Percentiles rank a stretch among this genome's conserved stretches.
Evolutionary conservation across 2,329 filamentous ascomycete species (phyloP).

Genomic region (Stenocarpella maydis): DNA sequence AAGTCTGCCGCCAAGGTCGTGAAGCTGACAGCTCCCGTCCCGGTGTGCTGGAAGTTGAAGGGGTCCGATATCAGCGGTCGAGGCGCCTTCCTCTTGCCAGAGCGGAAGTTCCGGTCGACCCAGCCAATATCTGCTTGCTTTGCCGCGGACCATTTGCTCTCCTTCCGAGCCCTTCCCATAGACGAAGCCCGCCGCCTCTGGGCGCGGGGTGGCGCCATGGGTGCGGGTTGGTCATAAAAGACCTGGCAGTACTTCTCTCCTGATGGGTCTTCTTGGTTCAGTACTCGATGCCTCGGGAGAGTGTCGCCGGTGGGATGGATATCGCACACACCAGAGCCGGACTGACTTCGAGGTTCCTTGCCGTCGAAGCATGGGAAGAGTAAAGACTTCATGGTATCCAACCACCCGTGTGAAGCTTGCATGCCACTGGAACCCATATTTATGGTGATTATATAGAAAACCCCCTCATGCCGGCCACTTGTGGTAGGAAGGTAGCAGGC

Average conservation of each 20-base stretch:
- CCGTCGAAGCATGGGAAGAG: slow-evolving; percentile 50
- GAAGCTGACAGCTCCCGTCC: slow-evolving; percentile 55
- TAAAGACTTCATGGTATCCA: slow-evolving; percentile 51
- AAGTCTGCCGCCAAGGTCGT: slow-evolving; percentile 41
- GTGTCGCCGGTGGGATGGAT: slow-evolving; percentile 20
- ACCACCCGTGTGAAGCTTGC: slow-evolving; percentile 53
- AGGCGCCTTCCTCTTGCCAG: slow-evolving; percentile 46
- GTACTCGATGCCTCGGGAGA: not conserved
- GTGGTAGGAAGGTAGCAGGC: slow-evolving; percentile 24
- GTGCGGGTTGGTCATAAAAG: slow-evolving; percentile 48
- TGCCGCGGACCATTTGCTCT: slow-evolving; percentile 12
- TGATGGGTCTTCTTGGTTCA: slow-evolving; percentile 31
- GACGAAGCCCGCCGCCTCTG: slow-evolving; percentile 39
- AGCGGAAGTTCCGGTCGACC: slow-evolving; percentile 33
- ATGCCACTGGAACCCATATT: slow-evolving; percentile 45
- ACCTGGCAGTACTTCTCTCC: slow-evolving; percentile 35
- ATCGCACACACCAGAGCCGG: slow-evolving; percentile 2
- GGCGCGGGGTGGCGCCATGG: slow-evolving; percentile 45
- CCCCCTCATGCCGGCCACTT: slow-evolving; percentile 37
- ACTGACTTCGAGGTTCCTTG: slow-evolving; percentile 27
- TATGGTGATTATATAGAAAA: slow-evolving; percentile 29
- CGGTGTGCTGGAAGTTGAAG: slow-evolving; percentile 67
- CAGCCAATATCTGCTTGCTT: slow-evolving; percentile 31
- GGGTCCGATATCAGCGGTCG: slow-evolving; percentile 66
- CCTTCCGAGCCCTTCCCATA: slow-evolving; percentile 34